Evolutionary conservation across 768 basidiomycete species (phyloP).

Genomic region (Cystofilobasidium bisporidii): DNA sequence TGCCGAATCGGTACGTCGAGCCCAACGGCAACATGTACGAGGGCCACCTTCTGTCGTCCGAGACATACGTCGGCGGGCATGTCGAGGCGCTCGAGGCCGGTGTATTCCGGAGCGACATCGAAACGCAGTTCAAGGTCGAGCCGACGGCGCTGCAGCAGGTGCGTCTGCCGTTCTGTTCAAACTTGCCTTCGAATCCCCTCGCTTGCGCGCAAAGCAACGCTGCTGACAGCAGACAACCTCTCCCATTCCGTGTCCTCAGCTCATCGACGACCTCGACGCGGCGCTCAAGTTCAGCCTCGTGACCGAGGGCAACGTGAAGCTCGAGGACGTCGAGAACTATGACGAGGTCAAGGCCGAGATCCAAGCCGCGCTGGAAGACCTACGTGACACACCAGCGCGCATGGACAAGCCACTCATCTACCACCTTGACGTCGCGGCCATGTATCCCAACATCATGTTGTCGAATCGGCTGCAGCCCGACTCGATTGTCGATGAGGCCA

Average conservation of each 20-base stretch:
- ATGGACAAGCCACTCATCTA: constrained; percentile 91
- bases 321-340: constrained; percentile 87
- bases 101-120: constrained; percentile 92
- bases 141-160: constrained; percentile 79
- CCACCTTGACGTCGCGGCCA: constrained; percentile 96
- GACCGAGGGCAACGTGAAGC: constrained; percentile 61
- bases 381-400: constrained; percentile 84
- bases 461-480: constrained; percentile 97
- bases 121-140: constrained; percentile 87
- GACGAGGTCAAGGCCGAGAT: constrained; percentile 81
- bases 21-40: constrained; percentile 83
- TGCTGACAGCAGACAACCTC: not conserved
- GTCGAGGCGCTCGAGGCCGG: constrained; percentile 98
- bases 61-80: constrained; percentile 97
- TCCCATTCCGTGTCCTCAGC: constrained; percentile 43
- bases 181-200: too few relatives aligned
- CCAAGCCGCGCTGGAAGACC: constrained; percentile 62
- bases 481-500: constrained; percentile 91
- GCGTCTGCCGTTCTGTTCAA: constrained; percentile 13
- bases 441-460: constrained; percentile 99
- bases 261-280: constrained; percentile 87
- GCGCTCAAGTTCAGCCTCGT: constrained; percentile 80
- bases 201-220: not conserved
- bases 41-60: constrained; percentile 89
- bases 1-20: constrained; percentile 97